phyloP scores from a whole-genome alignment of 176 grass and related monocot genomes.

The Oryza glumipatula region DNA sequence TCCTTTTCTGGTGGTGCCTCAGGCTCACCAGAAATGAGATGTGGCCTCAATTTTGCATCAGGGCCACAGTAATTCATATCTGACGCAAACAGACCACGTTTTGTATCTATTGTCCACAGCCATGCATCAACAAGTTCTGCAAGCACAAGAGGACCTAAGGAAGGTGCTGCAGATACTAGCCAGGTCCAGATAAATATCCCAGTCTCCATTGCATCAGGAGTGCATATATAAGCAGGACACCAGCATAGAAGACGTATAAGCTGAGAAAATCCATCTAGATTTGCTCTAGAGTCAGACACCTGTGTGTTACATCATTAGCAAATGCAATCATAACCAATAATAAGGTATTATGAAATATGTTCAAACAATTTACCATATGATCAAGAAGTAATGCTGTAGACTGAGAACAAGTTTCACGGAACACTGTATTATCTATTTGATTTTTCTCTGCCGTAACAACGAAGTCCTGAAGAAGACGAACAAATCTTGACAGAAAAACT shows the following conservation, averaged over 20 bases:
- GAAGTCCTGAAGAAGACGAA: conserved; percentile 88
- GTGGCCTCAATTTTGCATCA: conserved; percentile 94
- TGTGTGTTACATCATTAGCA: conserved; percentile 38
- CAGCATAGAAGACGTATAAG: conserved; percentile 94
- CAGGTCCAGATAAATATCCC: conserved; percentile 99
- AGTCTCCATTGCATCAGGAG: conserved; percentile 96
- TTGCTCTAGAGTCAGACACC: conserved; percentile 79
- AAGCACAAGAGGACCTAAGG: conserved; percentile 87
- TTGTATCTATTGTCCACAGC: conserved; percentile 99
- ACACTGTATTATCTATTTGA: conserved; percentile 80
- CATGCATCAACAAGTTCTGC: conserved; percentile 99
- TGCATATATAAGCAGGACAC: conserved; percentile 99
- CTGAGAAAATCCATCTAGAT: conserved; percentile 93
- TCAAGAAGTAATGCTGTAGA: conserved; percentile 95
- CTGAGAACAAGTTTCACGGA: conserved; percentile 98
- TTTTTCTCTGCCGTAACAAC: conserved; percentile 89
- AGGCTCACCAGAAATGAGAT: conserved; percentile 94
- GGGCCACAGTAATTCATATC: conserved; percentile 96
- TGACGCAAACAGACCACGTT: conserved; percentile 92
- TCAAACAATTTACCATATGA: conserved; percentile 72
- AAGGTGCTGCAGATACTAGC: conserved; percentile 95
- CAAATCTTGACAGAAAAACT: conserved; percentile 91
- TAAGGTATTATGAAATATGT: conserved; percentile 9
- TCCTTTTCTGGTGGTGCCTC: conserved; percentile 85
- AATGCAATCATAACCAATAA: conserved; percentile 38